These are phyloP conservation scores for Gomphus bonarii DNA, from an alignment of 1,284 basidiomycete species.

Conservation along the genomic window DNA sequence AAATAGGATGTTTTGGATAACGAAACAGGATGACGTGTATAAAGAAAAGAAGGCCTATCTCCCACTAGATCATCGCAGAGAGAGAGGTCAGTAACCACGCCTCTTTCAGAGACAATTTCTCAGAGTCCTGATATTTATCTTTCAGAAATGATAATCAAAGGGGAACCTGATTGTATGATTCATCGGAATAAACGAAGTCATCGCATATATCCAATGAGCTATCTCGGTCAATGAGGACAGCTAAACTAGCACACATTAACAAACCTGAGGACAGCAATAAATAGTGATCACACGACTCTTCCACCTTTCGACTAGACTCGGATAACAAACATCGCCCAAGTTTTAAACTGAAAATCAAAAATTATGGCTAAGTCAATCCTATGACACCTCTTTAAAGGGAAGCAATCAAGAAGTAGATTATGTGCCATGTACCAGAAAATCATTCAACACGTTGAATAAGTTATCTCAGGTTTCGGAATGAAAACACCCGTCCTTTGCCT, in stretches of 20 bases:
- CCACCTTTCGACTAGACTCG: constrained; percentile 20
- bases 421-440: constrained; percentile 14
- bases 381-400: constrained; percentile 14
- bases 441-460: constrained; percentile 18
- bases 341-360: background rate
- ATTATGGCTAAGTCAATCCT: constrained; percentile 6
- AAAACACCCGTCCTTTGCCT: constrained; percentile 14
- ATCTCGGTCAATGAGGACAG: background rate
- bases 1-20: too few species aligned
- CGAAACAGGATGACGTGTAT: too few species aligned
- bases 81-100: background rate
- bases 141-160: constrained; percentile 2
- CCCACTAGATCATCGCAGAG: too few species aligned
- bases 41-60: too few species aligned
- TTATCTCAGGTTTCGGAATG: constrained; percentile 25
- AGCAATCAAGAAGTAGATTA: constrained; percentile 7
- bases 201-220: background rate
- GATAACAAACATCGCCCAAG: background rate
- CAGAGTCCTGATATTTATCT: constrained; percentile 16
- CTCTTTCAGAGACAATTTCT: constrained; percentile 13
- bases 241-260: background rate
- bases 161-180: constrained; percentile 3
- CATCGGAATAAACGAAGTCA: background rate
- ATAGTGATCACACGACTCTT: constrained; percentile 12
- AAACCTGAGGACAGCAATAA: background rate